Evolutionary conservation across 441 rosid species (phyloP).

Genomic region (Adansonia gregorii): DNA sequence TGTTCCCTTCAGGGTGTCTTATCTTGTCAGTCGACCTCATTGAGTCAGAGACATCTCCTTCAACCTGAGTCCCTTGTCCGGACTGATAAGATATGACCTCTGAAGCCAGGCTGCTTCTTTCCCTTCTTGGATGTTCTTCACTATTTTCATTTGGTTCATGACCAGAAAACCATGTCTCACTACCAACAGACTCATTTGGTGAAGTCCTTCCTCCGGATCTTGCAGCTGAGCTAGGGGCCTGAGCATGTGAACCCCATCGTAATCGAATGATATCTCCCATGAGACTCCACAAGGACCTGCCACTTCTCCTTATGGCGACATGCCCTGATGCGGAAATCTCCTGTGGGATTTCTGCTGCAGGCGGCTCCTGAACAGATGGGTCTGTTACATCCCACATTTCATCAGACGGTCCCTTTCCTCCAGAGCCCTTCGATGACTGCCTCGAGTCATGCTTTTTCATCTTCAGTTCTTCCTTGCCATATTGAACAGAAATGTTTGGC

Average conservation of each 20-base stretch:
- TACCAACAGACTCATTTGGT: slow-evolving; percentile 62
- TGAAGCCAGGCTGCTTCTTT: slow-evolving; percentile 39
- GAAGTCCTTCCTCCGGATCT: slow-evolving; percentile 60
- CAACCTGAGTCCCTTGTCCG: slow-evolving; percentile 44
- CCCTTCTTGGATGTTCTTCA: slow-evolving; percentile 55
- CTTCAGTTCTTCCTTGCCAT: slow-evolving; percentile 37
- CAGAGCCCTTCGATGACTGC: slow-evolving; percentile 54
- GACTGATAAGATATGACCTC: slow-evolving; percentile 45
- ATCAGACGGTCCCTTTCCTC: slow-evolving; percentile 80
- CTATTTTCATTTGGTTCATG: slow-evolving; percentile 67
- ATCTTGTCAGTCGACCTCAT: slow-evolving; percentile 36
- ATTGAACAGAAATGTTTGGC: slow-evolving; percentile 36
- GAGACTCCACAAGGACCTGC: slow-evolving; percentile 75
- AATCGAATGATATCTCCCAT: slow-evolving; percentile 68
- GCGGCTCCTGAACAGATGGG: slow-evolving; percentile 53
- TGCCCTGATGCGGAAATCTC: slow-evolving; percentile 41
- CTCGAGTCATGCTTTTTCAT: slow-evolving; percentile 46
- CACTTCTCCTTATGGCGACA: slow-evolving; percentile 58
- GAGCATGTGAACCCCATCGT: slow-evolving; percentile 72
- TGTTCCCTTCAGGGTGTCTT: slow-evolving; percentile 41
- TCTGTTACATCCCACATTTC: slow-evolving; percentile 80
- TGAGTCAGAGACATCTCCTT: slow-evolving; percentile 41
- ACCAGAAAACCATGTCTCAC: slow-evolving; percentile 88
- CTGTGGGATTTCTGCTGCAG: slow-evolving; percentile 47
- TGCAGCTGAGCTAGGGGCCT: slow-evolving; percentile 55